Conservation (phyloP, 495 filamentous ascomycete genomes). For the Aspergillus taichungensis region DNA sequence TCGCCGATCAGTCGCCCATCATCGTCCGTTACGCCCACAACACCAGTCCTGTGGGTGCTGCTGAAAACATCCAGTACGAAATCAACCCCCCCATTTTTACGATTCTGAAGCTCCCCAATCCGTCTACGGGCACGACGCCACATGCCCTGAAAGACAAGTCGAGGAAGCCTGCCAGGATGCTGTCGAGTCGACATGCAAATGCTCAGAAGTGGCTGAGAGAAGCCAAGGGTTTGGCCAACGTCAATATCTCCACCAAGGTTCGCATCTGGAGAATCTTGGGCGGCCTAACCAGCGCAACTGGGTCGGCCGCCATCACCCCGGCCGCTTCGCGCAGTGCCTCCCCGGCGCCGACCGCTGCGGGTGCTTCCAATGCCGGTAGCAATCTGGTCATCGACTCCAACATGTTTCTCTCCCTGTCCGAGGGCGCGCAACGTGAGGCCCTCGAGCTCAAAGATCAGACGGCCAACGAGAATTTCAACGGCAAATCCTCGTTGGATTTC, state of each 20-base stretch:
- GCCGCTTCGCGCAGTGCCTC: slow-evolving; percentile 49
- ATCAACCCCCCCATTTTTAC: slow-evolving; percentile 79
- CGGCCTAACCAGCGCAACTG: slow-evolving; percentile 31
- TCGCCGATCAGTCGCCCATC: slow-evolving; percentile 57
- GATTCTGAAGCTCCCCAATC: slow-evolving; percentile 65
- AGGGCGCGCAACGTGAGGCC: slow-evolving; percentile 59
- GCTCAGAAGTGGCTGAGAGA: slow-evolving; percentile 67
- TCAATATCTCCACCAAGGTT: slow-evolving; percentile 63
- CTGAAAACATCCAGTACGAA: slow-evolving; percentile 70
- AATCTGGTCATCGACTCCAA: slow-evolving; percentile 65
- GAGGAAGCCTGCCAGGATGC: slow-evolving; percentile 47
- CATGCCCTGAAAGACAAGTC: slow-evolving; percentile 52
- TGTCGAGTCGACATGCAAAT: slow-evolving; percentile 57
- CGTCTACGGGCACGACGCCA: slow-evolving; percentile 45
- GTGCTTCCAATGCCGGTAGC: slow-evolving; percentile 45
- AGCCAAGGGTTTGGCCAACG: slow-evolving; percentile 54
- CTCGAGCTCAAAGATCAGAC: slow-evolving; percentile 65
- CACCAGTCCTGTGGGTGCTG: slow-evolving; percentile 47
- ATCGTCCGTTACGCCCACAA: slow-evolving; percentile 75
- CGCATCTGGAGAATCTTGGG: slow-evolving; percentile 67
- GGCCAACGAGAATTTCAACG: slow-evolving; percentile 68
- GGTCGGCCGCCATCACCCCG: slow-evolving; percentile 47
- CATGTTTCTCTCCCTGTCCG: slow-evolving; percentile 58
- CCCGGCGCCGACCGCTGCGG: slow-evolving; percentile 30
- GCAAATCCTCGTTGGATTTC: slow-evolving; percentile 49